Percentiles rank a stretch among this genome's conserved stretches.
These are phyloP conservation scores for Antitrichia curtipendula DNA, from an alignment of 225 moss, liverwort and hornwort species.

Conservation along the genomic window DNA sequence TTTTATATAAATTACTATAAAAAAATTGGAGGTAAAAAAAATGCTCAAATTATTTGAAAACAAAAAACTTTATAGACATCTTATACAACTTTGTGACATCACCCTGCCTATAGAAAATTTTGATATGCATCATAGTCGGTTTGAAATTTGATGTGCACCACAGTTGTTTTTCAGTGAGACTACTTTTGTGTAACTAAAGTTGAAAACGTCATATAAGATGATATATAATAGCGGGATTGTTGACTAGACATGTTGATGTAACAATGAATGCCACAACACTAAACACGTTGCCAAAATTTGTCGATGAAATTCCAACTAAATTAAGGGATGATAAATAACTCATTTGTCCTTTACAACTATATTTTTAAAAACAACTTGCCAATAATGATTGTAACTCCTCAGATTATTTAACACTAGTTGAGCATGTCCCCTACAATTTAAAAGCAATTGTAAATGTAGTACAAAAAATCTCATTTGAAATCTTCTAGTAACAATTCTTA, in stretches of 20 bases:
- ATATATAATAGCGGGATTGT: rapidly evolving
- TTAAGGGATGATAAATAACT: no score
- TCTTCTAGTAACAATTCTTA: neutral
- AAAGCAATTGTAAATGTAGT: neutral
- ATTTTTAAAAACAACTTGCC: no score
- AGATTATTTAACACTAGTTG: no score
- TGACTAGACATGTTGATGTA: rapidly evolving
- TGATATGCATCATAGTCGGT: neutral
- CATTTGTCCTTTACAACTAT: no score
- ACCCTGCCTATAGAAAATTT: neutral
- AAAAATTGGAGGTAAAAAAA: neutral
- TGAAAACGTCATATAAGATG: neutral
- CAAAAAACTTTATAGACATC: neutral
- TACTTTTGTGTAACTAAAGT: rapidly evolving
- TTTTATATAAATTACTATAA: neutral
- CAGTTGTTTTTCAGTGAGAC: rapidly evolving
- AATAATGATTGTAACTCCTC: no score
- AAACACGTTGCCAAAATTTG: neutral
- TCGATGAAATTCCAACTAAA: no score
- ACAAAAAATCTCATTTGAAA: neutral
- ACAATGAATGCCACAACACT: neutral
- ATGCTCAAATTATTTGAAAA: neutral
- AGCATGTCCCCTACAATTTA: neutral
- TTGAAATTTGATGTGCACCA: no score
- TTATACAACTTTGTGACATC: neutral